These are phyloP conservation scores for Myriosclerotinia scirpicola DNA, from an alignment of 2,329 filamentous ascomycete species.

Conservation along the genomic window DNA sequence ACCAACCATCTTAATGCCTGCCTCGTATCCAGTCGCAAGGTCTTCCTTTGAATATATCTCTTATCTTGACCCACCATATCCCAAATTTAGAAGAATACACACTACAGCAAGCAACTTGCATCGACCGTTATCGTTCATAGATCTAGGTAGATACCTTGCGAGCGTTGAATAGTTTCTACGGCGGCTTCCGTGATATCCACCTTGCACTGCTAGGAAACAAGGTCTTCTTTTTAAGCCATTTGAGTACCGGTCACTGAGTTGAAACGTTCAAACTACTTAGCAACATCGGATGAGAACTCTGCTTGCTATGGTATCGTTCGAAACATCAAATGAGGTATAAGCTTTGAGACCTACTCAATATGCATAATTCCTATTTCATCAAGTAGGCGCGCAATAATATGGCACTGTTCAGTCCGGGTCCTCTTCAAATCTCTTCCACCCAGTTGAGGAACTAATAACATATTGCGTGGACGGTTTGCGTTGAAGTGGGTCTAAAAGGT, in stretches of 20 bases:
- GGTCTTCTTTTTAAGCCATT: background rate
- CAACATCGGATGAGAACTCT: background rate
- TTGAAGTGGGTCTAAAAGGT: background rate
- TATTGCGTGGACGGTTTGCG: background rate
- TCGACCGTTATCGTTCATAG: background rate
- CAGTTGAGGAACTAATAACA: background rate
- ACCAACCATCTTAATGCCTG: constrained; percentile 5
- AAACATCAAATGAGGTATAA: background rate
- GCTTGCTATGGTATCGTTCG: background rate
- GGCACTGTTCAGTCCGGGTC: background rate
- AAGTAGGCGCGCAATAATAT: background rate
- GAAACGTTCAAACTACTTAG: background rate
- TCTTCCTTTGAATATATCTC: background rate
- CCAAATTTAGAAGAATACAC: background rate
- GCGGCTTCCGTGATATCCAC: constrained; percentile 8
- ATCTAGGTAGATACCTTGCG: background rate
- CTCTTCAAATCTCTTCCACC: background rate
- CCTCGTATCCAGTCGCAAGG: constrained; percentile 1
- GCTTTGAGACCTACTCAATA: background rate
- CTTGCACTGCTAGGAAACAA: background rate
- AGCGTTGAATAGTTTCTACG: background rate
- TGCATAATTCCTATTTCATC: background rate
- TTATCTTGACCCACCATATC: constrained; percentile 1
- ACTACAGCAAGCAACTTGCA: background rate
- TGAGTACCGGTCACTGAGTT: background rate